Conservation (phyloP, 805 yeast species). For the Candida insectalens region DNA sequence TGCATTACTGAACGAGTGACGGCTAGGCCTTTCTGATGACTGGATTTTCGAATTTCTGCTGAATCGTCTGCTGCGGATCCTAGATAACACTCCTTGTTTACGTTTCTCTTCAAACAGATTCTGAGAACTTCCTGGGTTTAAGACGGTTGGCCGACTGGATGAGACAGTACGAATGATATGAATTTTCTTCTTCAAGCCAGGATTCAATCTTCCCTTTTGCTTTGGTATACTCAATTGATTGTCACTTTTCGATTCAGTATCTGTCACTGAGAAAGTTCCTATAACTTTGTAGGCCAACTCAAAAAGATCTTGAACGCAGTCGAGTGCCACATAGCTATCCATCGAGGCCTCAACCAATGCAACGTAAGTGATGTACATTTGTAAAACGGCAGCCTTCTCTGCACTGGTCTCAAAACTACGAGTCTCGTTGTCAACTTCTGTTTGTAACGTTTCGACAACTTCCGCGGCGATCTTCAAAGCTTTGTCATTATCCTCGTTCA, state of each 20-base stretch:
- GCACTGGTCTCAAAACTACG: constrained; percentile 16
- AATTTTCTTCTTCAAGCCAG: background rate
- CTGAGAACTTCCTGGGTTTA: background rate
- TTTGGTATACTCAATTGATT: background rate
- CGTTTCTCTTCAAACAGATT: no score
- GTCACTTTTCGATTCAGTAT: background rate
- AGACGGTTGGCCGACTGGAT: background rate
- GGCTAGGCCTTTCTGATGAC: no score
- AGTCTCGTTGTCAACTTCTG: constrained; percentile 30
- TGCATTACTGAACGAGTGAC: background rate
- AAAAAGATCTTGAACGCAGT: constrained; percentile 58
- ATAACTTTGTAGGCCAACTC: constrained; percentile 36
- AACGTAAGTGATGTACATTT: constrained; percentile 67
- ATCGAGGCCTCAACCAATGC: constrained; percentile 54
- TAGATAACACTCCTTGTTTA: background rate
- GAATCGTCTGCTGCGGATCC: background rate
- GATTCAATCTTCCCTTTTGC: background rate
- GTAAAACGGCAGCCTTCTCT: constrained; percentile 41
- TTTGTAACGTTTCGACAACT: constrained; percentile 34
- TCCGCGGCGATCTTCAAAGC: constrained; percentile 39
- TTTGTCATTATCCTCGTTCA: constrained; percentile 33
- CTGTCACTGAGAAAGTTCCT: constrained; percentile 4
- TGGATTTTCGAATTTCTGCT: background rate
- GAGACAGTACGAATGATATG: background rate
- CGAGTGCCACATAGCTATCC: constrained; percentile 52